phyloP scores from a whole-genome alignment of 176 grass and related monocot genomes.

The Alopecurus myosuroides region DNA sequence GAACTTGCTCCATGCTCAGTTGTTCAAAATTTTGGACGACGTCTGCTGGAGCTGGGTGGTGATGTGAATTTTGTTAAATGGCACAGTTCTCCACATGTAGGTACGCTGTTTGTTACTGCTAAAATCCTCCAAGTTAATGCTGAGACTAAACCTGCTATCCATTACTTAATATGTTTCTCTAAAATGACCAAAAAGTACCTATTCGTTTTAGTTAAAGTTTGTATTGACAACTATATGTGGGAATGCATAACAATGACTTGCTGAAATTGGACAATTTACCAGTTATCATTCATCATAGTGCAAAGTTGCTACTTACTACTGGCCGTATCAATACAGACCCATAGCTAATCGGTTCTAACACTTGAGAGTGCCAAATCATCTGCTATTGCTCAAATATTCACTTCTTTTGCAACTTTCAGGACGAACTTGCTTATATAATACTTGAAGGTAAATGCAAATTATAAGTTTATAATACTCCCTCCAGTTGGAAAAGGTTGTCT shows the following conservation, averaged over 20 bases:
- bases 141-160: not conserved
- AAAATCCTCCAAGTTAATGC: not conserved
- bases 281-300: not conserved
- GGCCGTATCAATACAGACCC: not conserved
- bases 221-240: not conserved
- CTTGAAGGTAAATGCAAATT: not conserved
- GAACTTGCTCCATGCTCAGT: constrained; percentile 59
- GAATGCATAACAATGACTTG: not conserved
- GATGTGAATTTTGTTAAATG: constrained; percentile 83
- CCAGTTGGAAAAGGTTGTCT: no score
- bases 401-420: not conserved
- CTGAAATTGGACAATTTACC: not conserved
- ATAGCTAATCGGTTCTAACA: not conserved
- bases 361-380: not conserved
- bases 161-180: not conserved
- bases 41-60: constrained; percentile 63
- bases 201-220: not conserved
- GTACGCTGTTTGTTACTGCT: constrained; percentile 33
- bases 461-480: no score
- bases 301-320: not conserved
- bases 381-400: not conserved
- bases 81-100: constrained; percentile 73
- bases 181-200: not conserved
- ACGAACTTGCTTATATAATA: not conserved
- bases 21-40: constrained; percentile 62